Evolutionary conservation across 805 yeast genomes (phyloP), one percentile per base, ranked within the genome.

Genomic region (Starmerella gropengiesseri): DNA sequence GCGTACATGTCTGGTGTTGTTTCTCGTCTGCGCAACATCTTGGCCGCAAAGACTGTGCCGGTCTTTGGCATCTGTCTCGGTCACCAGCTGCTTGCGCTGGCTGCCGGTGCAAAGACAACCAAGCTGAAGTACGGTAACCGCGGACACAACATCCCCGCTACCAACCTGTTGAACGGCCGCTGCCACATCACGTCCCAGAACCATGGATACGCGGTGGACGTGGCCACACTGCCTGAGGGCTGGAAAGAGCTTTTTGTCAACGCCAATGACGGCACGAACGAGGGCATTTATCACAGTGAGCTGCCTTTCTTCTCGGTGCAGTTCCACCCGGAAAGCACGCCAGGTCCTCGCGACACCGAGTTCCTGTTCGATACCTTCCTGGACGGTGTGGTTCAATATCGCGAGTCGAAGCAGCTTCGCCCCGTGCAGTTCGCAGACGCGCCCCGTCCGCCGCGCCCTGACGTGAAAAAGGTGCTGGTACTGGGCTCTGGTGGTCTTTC

Each of bases 311-410:
- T 89, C 67, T 34, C 37, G 20, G 37, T 34, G 1, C 37, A 34
- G 21, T 89, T 91, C 74, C 99, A 91, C 63, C 99, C 99, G 20
- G 99, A 91, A 71, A 84, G 96, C 19, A 85, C 95, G 38, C 97
- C 98, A 37, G 99, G 99, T 63, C 99, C 99, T 62, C 78, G 95
- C 63, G 99, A 91, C 63, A 91, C 98, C 40, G 98, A 91, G 67
- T 91, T 87, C 65, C 71, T 91, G 62, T 91, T 91, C 57, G 98
- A 91, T 59, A 86, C 83, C 25, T 91, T 91, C 66, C 81, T 91
- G 59, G 65, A 83, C 52, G 63, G 95, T 38, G 94, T 91, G 40
- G 62, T 72, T 41, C 66, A 83, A 32, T 68, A 67, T 51, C 48
- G 54, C n/a, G 44, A 59, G 21, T 75, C 78, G 27, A 42, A 45